phyloP scores from a whole-genome alignment of 257 asterid species.

The Gentiana dahurica region DNA sequence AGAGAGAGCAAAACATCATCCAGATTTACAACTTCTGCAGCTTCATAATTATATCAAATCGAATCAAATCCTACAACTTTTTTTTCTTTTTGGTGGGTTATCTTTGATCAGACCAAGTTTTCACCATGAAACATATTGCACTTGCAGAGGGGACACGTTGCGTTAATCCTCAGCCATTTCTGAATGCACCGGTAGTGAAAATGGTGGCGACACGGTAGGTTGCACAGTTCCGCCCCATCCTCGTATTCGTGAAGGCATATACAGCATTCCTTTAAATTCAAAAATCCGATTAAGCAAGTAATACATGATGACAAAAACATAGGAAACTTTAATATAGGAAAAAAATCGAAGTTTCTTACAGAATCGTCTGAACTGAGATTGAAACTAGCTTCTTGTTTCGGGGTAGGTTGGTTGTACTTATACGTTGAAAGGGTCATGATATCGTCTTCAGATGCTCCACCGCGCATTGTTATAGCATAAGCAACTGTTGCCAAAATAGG shows the following conservation, averaged over 20 bases:
- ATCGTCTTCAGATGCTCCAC: slow-evolving; percentile 80
- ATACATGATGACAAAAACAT: too few relatives aligned
- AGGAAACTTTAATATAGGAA: background rate
- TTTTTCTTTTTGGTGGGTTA: background rate
- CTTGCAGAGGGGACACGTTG: slow-evolving; percentile 93
- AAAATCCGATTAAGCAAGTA: background rate
- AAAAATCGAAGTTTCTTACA: slow-evolving; percentile 30
- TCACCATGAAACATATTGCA: slow-evolving; percentile 56
- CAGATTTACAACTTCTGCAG: background rate
- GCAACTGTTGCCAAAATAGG: slow-evolving; percentile 70
- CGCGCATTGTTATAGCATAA: slow-evolving; percentile 60
- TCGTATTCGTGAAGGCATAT: slow-evolving; percentile 68
- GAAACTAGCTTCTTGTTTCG: slow-evolving; percentile 26
- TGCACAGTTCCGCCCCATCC: slow-evolving; percentile 69
- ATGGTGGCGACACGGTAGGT: slow-evolving; percentile 88
- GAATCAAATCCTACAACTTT: background rate
- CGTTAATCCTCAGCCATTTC: slow-evolving; percentile 81
- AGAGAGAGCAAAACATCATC: background rate
- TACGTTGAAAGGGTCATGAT: slow-evolving; percentile 66
- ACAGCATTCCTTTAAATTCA: slow-evolving; percentile 71
- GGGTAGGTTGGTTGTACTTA: slow-evolving; percentile 32
- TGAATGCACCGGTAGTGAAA: slow-evolving; percentile 71
- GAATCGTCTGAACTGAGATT: slow-evolving; percentile 68
- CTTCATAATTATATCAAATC: background rate
- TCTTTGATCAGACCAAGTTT: slow-evolving; percentile 29